Percentiles rank a stretch among this genome's conserved stretches.
phyloP scores from a whole-genome alignment of 164 flowering plant species.

The Magnolia kwangsiensis region DNA sequence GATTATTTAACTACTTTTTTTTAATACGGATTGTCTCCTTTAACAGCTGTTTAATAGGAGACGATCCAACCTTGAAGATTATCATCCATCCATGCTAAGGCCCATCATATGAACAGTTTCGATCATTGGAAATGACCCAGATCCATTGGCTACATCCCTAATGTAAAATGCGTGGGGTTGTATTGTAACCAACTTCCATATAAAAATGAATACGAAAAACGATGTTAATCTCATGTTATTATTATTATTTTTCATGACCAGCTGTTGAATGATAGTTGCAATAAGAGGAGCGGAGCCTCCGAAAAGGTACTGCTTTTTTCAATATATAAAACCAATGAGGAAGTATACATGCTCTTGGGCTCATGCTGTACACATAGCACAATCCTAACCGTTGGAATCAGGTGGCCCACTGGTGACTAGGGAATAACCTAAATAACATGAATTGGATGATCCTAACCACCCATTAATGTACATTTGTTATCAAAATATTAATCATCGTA shows the following conservation, averaged over 20 bases:
- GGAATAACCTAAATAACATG: not conserved
- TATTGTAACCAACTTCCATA: not conserved
- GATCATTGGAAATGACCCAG: too few relatives aligned
- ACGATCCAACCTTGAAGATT: too few relatives aligned
- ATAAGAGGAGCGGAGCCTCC: slow-evolving; percentile 53
- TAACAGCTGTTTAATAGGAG: too few relatives aligned
- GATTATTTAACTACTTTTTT: too few relatives aligned
- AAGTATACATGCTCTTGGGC: not conserved
- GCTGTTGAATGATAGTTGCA: slow-evolving; percentile 62
- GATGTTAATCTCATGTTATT: slow-evolving; percentile 11
- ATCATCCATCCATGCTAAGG: too few relatives aligned
- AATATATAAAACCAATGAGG: not conserved
- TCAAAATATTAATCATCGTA: too few relatives aligned
- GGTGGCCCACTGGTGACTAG: not conserved
- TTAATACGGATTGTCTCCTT: too few relatives aligned
- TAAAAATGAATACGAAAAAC: not conserved
- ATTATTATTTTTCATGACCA: slow-evolving; percentile 17
- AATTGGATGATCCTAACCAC: too few relatives aligned
- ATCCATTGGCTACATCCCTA: too few relatives aligned
- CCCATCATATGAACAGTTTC: too few relatives aligned
- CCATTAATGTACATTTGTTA: too few relatives aligned
- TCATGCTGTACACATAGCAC: not conserved
- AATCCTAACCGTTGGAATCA: not conserved
- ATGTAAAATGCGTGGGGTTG: too few relatives aligned
- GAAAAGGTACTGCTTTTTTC: slow-evolving; percentile 34